phyloP scores from a whole-genome alignment of 768 basidiomycete genomes.

The Rhodotorula kratochvilovae region DNA sequence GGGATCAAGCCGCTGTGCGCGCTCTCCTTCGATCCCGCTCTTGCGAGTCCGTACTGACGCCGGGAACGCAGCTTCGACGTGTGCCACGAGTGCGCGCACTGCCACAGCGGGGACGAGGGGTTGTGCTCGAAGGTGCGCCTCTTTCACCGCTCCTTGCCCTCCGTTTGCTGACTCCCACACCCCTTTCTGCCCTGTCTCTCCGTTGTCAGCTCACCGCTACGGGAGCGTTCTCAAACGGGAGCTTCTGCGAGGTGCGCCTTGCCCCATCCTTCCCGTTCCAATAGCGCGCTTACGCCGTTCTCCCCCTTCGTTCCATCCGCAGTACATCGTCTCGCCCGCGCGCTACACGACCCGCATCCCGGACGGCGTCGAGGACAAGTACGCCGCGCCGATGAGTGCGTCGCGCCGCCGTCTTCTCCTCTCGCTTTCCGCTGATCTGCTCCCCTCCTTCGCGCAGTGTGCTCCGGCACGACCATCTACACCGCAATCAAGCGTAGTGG shows the following conservation, averaged over 20 bases:
- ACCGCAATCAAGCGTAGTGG: conserved; percentile 66
- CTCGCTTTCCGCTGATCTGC: background rate
- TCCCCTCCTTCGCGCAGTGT: conserved; percentile 7
- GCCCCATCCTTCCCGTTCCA: no score
- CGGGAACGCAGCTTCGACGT: background rate
- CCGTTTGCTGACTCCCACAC: no score
- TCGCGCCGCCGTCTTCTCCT: background rate
- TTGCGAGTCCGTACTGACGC: conserved; percentile 4
- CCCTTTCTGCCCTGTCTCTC: no score
- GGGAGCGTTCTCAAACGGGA: no score
- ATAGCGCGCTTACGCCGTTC: no score
- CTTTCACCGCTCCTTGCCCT: no score
- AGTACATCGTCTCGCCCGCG: conserved; percentile 54
- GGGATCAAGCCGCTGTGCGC: conserved; percentile 63
- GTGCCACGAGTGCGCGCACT: conserved; percentile 53
- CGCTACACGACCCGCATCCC: conserved; percentile 73
- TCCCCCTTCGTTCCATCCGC: background rate
- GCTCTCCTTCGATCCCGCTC: background rate
- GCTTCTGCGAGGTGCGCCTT: no score
- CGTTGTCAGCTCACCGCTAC: no score
- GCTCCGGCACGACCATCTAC: conserved; percentile 66
- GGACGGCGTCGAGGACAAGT: conserved; percentile 53
- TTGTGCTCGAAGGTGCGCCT: conserved; percentile 59
- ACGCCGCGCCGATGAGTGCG: conserved; percentile 63
- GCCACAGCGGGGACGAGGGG: conserved; percentile 69